phyloP scores from a whole-genome alignment of 2,329 filamentous ascomycete species.

The Venturia effusa region DNA sequence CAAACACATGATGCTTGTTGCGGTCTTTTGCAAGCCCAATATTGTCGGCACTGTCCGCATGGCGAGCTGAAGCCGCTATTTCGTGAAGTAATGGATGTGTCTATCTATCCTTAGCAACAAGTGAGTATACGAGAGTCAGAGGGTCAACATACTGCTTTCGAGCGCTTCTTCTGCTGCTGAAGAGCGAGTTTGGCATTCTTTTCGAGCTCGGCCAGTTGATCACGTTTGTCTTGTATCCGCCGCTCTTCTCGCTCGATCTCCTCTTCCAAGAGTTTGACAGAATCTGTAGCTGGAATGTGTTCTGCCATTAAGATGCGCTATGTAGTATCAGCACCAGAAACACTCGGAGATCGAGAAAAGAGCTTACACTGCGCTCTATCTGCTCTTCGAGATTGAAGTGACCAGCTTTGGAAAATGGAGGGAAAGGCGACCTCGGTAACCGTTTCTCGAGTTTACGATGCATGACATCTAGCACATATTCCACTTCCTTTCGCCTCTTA shows the following conservation, averaged over 20 bases:
- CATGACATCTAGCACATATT: slow-evolving; percentile 45
- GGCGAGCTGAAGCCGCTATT: neutral
- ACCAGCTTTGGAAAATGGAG: slow-evolving; percentile 40
- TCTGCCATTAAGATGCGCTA: slow-evolving; percentile 41
- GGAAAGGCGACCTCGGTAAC: slow-evolving; percentile 54
- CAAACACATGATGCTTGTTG: slow-evolving; percentile 10
- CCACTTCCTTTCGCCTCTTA: slow-evolving; percentile 39
- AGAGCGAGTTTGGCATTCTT: slow-evolving; percentile 46
- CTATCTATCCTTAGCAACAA: neutral
- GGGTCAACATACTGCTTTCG: slow-evolving; percentile 19
- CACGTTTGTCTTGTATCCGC: slow-evolving; percentile 46
- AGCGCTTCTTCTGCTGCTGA: slow-evolving; percentile 40
- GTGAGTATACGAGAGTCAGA: neutral
- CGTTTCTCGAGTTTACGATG: slow-evolving; percentile 47
- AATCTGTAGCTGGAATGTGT: slow-evolving; percentile 52
- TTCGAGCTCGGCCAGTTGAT: slow-evolving; percentile 40
- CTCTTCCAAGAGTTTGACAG: slow-evolving; percentile 47
- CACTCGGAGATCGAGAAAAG: neutral
- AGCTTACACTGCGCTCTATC: slow-evolving; percentile 42
- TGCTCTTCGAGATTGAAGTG: slow-evolving; percentile 56
- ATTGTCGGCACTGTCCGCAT: neutral
- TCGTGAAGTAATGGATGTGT: slow-evolving; percentile 7
- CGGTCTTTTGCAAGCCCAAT: slow-evolving; percentile 1
- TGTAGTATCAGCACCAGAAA: slow-evolving; percentile 3
- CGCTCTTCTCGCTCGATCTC: slow-evolving; percentile 48